These are phyloP conservation scores for Lasiodiplodia gonubiensis DNA, from an alignment of 2,329 filamentous ascomycete genomes.

Conservation along the genomic window DNA sequence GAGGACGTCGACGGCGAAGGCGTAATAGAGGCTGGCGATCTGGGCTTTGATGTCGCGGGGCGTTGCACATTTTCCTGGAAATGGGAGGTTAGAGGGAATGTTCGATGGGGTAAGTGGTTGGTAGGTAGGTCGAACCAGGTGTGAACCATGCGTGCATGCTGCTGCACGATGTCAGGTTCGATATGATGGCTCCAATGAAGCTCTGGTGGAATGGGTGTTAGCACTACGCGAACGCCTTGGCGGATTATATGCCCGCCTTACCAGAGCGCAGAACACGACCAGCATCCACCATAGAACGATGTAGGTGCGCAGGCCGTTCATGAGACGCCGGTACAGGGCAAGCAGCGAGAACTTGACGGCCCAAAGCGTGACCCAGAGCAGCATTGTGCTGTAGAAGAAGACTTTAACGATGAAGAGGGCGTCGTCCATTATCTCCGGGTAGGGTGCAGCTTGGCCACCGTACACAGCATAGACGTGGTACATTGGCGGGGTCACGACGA, in stretches of 20 bases:
- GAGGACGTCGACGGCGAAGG: slow-evolving; percentile 44
- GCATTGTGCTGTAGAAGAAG: slow-evolving; percentile 48
- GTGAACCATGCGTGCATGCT: slow-evolving; percentile 47
- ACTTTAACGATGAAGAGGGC: slow-evolving; percentile 41
- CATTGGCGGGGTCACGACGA: slow-evolving; percentile 43
- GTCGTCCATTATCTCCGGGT: slow-evolving; percentile 42
- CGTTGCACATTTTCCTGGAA: slow-evolving; percentile 35
- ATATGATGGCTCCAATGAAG: slow-evolving; percentile 45
- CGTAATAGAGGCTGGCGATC: slow-evolving; percentile 44
- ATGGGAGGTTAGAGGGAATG: neutral
- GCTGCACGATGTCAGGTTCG: slow-evolving; percentile 43
- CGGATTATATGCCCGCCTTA: slow-evolving; percentile 32
- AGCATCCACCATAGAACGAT: slow-evolving; percentile 47
- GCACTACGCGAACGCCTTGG: neutral
- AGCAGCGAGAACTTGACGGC: slow-evolving; percentile 50
- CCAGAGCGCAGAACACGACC: slow-evolving; percentile 42
- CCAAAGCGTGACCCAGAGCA: slow-evolving; percentile 50
- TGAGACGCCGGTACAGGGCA: slow-evolving; percentile 47
- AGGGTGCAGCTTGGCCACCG: slow-evolving; percentile 35
- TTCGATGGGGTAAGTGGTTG: neutral
- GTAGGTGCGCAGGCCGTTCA: slow-evolving; percentile 42
- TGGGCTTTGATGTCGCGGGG: slow-evolving; percentile 40
- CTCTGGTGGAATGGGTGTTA: slow-evolving; percentile 34
- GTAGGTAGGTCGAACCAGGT: slow-evolving; percentile 19
- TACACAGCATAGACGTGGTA: slow-evolving; percentile 40